Evolutionary conservation across 208 protist genomes (phyloP).

Genomic region (Phytomonas francai): DNA sequence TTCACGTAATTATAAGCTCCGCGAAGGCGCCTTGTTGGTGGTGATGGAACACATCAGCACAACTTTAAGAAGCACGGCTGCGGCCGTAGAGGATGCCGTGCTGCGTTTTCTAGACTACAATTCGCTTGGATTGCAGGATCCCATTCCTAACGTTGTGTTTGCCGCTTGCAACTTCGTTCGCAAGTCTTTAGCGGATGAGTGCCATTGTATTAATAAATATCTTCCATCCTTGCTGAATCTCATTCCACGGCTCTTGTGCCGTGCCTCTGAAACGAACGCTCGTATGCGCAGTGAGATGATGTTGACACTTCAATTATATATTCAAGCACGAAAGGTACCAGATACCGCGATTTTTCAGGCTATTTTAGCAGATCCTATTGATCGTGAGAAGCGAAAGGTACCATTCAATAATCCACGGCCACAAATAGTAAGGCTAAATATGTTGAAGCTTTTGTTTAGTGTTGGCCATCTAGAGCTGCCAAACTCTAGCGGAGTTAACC

Average conservation of each 20-base stretch:
- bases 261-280: constrained; percentile 56
- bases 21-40: constrained; percentile 58
- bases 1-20: constrained; percentile 58
- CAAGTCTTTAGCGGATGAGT: constrained; percentile 39
- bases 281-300: constrained; percentile 69
- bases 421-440: constrained; percentile 51
- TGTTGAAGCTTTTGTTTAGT: constrained; percentile 38
- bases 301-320: constrained; percentile 48
- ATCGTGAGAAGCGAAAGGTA: constrained; percentile 60
- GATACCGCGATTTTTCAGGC: constrained; percentile 29
- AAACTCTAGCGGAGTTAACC: constrained; percentile 6
- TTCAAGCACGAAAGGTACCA: constrained; percentile 27
- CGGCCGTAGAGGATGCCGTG: constrained; percentile 45
- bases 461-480: constrained; percentile 11
- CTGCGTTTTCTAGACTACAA: constrained; percentile 73
- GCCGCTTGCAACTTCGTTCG: constrained; percentile 62
- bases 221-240: constrained; percentile 40
- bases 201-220: constrained; percentile 28
- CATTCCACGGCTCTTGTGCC: constrained; percentile 63
- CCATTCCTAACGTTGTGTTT: constrained; percentile 69
- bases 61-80: background rate
- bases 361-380: constrained; percentile 55
- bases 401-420: constrained; percentile 39
- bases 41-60: constrained; percentile 31
- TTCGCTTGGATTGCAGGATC: constrained; percentile 70